Base-by-base conservation (phyloP, 257 asterid genomes). In the Echites panduratus region DNA sequence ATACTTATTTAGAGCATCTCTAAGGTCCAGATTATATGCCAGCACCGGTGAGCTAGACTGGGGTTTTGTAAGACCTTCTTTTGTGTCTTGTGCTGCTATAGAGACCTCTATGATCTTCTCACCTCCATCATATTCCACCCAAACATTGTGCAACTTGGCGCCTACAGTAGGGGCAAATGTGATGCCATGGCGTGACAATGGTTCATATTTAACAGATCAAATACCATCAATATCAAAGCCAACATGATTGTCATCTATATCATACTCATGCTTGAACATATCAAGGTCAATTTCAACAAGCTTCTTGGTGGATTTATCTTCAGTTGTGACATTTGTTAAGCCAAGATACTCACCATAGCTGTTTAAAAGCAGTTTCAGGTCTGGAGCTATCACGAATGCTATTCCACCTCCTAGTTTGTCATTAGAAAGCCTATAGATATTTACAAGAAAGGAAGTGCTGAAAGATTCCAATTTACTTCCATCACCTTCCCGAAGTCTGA, bases 121-220 rank as follows among this genome's bases (percentile, higher is more conserved):
- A 3, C 0, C 73, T 4, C 96, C 96, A 66, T 87, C 82, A 43
- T 84, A 84, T n/a, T 78, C 76, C 43, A 84, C 70, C 89, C 89
- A 84, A 45, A 80, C 50, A 11, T 75, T 79, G 75, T 72, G 56
- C 16, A 68, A 70, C 38, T 41, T 75, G 1, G 9, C 70, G 5
- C 75, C 80, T 0, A 10, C 29, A n/a, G n/a, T n/a, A 20, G 86
- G 79, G 12, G 82, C 72, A 12, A 84, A 64, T 0, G 66, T 67
- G 35, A 84, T 75, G 4, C 85, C 85, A 27, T 74, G 53, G 9
- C 62, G 74, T 1, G 73, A 70, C 48, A 84, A 62, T 4, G 79
- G 63, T 47, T 38, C 44, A 9, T 29, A 12, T 57, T 47, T 66
- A 10, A 72, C 54, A 7, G 88, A 84, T 7, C 17, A 2, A 24